These are phyloP conservation scores for Pleurotus tuoliensis DNA, from an alignment of 768 basidiomycete species.

Conservation along the genomic window DNA sequence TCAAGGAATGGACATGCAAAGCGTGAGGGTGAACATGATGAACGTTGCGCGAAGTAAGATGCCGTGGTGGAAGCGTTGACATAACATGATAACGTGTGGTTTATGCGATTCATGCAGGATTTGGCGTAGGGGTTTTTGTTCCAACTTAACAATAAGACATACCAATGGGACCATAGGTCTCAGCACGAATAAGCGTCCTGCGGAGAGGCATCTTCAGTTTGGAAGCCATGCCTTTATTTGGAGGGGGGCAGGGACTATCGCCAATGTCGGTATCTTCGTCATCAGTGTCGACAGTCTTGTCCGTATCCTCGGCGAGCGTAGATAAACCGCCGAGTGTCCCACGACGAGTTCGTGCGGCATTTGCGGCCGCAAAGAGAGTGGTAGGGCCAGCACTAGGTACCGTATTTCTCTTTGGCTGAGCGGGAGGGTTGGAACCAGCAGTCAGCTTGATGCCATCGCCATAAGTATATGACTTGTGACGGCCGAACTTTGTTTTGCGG, in stretches of 20 bases:
- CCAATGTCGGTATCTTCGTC: conserved; percentile 78
- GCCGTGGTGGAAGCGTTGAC: background rate
- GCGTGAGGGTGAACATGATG: background rate
- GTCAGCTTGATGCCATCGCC: conserved; percentile 61
- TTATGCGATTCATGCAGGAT: background rate
- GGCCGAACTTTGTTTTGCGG: conserved; percentile 81
- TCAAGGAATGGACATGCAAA: conserved; percentile 3
- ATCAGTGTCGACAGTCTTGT: conserved; percentile 42
- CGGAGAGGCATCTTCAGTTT: conserved; percentile 57
- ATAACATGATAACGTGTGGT: background rate
- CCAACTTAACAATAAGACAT: conserved; percentile 39
- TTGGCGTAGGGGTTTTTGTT: background rate
- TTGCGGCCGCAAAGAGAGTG: conserved; percentile 65
- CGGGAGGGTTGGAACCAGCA: conserved; percentile 32
- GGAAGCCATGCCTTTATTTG: conserved; percentile 50
- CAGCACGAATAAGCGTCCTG: conserved; percentile 51
- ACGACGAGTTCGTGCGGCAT: conserved; percentile 62
- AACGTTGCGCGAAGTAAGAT: conserved; percentile 3
- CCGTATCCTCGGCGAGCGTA: conserved; percentile 68
- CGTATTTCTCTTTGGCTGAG: conserved; percentile 60
- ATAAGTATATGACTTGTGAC: conserved; percentile 89
- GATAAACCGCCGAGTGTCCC: conserved; percentile 42
- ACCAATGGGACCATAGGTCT: conserved; percentile 65
- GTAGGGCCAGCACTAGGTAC: conserved; percentile 48
- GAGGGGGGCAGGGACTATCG: conserved; percentile 86